Conservation (phyloP, 192 early-diverging fungal genomes). For the Gonapodya prolifera region DNA sequence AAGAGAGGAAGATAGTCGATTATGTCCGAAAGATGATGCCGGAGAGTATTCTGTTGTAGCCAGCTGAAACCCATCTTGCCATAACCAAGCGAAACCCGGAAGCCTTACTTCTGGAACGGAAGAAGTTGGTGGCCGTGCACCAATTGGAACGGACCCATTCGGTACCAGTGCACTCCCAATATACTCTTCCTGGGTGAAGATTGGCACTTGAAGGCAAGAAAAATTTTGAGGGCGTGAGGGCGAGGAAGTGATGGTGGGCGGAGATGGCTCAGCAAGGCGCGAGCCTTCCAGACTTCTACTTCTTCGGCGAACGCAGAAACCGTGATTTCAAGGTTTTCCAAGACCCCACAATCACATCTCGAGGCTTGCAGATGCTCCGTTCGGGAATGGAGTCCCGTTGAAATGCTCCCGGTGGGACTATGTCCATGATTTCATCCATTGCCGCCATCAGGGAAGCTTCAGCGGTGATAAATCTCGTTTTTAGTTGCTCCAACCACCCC, state of each 20-base stretch:
- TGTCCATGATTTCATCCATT: not conserved
- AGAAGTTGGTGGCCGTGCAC: not conserved
- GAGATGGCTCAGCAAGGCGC: too few species aligned
- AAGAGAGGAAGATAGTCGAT: too few species aligned
- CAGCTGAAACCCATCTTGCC: too few species aligned
- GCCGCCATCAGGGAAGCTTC: not conserved
- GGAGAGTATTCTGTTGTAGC: too few species aligned
- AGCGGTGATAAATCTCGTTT: not conserved
- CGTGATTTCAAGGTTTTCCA: not conserved
- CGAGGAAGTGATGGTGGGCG: too few species aligned
- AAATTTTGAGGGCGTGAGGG: not conserved
- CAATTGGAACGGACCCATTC: not conserved
- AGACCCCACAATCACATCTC: not conserved
- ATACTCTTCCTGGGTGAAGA: not conserved
- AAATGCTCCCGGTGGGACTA: not conserved
- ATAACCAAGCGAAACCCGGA: not conserved
- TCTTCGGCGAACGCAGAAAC: not conserved
- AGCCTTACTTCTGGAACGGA: too few species aligned
- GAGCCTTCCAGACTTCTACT: not conserved
- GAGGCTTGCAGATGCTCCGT: not conserved
- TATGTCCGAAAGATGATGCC: too few species aligned
- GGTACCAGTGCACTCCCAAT: not conserved
- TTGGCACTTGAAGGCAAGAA: not conserved
- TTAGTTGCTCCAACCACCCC: not conserved
- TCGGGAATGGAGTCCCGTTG: not conserved